Base-by-base conservation (phyloP, 1,139 yeast genomes). In the Debaryomyces udenii region DNA sequence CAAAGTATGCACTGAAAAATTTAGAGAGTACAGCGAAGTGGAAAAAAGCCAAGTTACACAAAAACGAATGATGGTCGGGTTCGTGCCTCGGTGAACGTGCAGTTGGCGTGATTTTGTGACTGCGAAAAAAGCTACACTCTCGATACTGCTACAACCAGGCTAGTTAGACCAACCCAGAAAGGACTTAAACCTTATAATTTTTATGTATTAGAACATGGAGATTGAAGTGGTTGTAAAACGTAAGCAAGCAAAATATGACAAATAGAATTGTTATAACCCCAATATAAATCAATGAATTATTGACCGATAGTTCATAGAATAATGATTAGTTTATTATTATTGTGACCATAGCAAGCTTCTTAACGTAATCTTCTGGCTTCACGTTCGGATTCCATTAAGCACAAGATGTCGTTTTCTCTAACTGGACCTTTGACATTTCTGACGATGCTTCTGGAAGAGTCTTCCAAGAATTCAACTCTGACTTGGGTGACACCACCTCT, bases 401-500 rank as follows among this genome's bases (percentile, higher is more conserved):
- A 93, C 76, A 93, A 86, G 78, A 93, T 89, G 77, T 93, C 99
- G 80, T 93, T 90, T 80, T 91, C 98, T 81, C 98, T 89, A 74
- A 91, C 98, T 76, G 99, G 97, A 68, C 99, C 99, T 83, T 85
- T 93, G 77, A 93, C 99, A 84, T 93, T 93, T 86, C 99, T 90
- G 82, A 93, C 97, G 70, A 93, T 91, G 69, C 96, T 87, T 86
- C 98, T 89, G 75, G 96, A 80, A 67, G 95, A 80, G 75, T 93
- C 99, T 75, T 93, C 98, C 76, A 93, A 84, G 86, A 93, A 93
- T 79, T 93, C 98, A 68, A 93, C 98, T 80, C 99, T 91, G 76
- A 93, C 98, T 80, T 93, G 99, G 78, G 98, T 93, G 78, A 93
- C 99, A 86, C 98, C 98, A 86, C 99, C 99, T 83, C 98, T 91